These are phyloP conservation scores for Cryomyces minteri DNA, from an alignment of 495 filamentous ascomycete genomes.

Conservation along the genomic window DNA sequence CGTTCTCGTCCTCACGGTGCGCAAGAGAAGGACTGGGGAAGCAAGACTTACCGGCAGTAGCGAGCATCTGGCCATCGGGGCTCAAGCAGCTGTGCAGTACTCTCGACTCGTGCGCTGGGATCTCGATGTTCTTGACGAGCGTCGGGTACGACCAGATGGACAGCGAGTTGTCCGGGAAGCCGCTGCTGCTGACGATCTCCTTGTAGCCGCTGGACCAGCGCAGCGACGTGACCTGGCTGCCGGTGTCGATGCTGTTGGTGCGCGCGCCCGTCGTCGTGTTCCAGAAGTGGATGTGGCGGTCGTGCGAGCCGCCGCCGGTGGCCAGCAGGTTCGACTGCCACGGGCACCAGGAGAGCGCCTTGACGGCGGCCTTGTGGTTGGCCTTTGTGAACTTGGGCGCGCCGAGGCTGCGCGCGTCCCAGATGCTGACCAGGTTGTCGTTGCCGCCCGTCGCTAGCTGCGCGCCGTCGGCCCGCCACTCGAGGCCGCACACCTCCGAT, in stretches of 20 bases:
- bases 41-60: conserved; percentile 18
- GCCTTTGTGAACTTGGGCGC: conserved; percentile 98
- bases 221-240: conserved; percentile 80
- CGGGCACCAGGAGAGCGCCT: conserved; percentile 96
- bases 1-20: too few relatives aligned
- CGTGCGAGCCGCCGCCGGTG: conserved; percentile 89
- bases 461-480: conserved; percentile 92
- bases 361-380: conserved; percentile 96
- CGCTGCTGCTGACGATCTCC: conserved; percentile 91
- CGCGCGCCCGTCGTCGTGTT: conserved; percentile 93
- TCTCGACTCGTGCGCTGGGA: conserved; percentile 94
- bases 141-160: conserved; percentile 96
- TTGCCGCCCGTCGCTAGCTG: conserved; percentile 96
- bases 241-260: conserved; percentile 97
- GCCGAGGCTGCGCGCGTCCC: conserved; percentile 68
- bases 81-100: conserved; percentile 89
- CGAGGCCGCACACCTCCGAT: conserved; percentile 91
- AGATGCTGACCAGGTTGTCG: conserved; percentile 96
- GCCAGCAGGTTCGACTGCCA: conserved; percentile 96
- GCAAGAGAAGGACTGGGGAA: background rate
- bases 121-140: conserved; percentile 95
- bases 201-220: conserved; percentile 93
- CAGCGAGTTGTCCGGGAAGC: conserved; percentile 95
- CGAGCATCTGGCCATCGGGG: conserved; percentile 87
- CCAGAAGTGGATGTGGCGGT: conserved; percentile 99